Percentiles rank a stretch among this genome's conserved stretches.
phyloP scores from a whole-genome alignment of 106 monocot species.

The Phalaenopsis equestris region DNA sequence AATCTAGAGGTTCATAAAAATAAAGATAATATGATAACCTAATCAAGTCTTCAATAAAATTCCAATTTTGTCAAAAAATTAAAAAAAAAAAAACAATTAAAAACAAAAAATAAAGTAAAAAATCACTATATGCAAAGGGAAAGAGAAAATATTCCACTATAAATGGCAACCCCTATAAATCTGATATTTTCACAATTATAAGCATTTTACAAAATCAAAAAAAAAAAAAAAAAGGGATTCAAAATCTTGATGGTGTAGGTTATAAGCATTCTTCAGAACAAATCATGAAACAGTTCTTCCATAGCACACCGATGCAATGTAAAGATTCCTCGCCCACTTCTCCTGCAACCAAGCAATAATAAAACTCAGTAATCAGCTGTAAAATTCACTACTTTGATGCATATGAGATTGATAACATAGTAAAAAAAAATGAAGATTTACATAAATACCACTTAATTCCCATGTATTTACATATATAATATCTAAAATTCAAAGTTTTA shows the following conservation, averaged over 20 bases:
- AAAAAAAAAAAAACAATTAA: too few relatives aligned
- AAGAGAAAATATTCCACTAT: too few relatives aligned
- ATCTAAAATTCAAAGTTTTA: too few relatives aligned
- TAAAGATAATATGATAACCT: too few relatives aligned
- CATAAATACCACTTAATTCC: too few relatives aligned
- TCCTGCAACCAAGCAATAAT: slow-evolving; percentile 38
- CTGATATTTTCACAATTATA: neutral
- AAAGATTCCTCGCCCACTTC: slow-evolving; percentile 88
- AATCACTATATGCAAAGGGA: too few relatives aligned
- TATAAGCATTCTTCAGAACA: neutral
- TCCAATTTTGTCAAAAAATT: too few relatives aligned
- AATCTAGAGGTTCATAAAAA: too few relatives aligned
- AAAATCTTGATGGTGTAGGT: neutral
- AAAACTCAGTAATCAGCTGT: neutral
- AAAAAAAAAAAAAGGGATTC: neutral
- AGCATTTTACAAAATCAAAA: neutral
- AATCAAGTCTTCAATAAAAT: too few relatives aligned
- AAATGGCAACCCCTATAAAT: neutral
- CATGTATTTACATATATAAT: too few relatives aligned
- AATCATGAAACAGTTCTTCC: slow-evolving; percentile 74
- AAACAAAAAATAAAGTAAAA: too few relatives aligned
- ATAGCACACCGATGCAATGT: slow-evolving; percentile 76
- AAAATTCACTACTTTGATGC: neutral
- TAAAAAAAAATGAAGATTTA: neutral
- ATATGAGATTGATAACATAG: neutral